These are phyloP conservation scores for Meira miltonrushii DNA, from an alignment of 1,284 basidiomycete genomes.

Conservation along the genomic window DNA sequence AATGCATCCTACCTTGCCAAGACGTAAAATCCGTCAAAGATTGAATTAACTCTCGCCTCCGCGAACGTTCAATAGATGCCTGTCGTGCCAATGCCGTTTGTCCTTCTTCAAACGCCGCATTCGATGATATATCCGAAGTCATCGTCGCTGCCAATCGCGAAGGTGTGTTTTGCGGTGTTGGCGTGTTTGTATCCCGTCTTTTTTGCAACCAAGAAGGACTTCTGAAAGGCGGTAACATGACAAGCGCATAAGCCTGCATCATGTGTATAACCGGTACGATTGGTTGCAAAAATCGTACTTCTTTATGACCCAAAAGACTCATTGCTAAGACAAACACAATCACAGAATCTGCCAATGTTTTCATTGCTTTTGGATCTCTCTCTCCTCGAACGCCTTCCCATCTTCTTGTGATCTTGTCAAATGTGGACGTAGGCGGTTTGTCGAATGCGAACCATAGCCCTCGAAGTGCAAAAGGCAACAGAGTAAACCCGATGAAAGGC, in stretches of 20 bases:
- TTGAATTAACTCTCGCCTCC: too few species aligned
- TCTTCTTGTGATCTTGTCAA: neutral
- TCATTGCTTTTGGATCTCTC: neutral
- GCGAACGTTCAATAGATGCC: neutral
- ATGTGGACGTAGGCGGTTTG: neutral
- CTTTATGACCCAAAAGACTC: slow-evolving; percentile 61
- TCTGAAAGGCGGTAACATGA: neutral
- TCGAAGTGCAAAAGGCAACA: slow-evolving; percentile 76
- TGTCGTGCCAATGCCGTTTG: neutral
- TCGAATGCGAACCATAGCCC: slow-evolving; percentile 16
- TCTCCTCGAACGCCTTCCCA: slow-evolving; percentile 1
- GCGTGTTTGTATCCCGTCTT: neutral
- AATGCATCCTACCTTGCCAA: neutral
- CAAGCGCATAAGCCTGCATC: slow-evolving; percentile 58
- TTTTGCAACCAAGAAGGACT: neutral
- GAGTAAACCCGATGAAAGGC: slow-evolving; percentile 66
- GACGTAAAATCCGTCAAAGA: neutral
- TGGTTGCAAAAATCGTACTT: slow-evolving; percentile 94
- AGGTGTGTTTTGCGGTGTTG: neutral
- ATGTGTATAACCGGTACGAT: slow-evolving; percentile 78
- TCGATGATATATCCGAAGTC: neutral
- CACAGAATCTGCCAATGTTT: slow-evolving; percentile 8
- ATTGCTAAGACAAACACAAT: slow-evolving; percentile 24
- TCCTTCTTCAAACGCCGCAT: neutral
- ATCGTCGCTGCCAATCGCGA: too few species aligned